Conservation (phyloP, 2,329 filamentous ascomycete species). For the Aspergillus aculeatus region DNA sequence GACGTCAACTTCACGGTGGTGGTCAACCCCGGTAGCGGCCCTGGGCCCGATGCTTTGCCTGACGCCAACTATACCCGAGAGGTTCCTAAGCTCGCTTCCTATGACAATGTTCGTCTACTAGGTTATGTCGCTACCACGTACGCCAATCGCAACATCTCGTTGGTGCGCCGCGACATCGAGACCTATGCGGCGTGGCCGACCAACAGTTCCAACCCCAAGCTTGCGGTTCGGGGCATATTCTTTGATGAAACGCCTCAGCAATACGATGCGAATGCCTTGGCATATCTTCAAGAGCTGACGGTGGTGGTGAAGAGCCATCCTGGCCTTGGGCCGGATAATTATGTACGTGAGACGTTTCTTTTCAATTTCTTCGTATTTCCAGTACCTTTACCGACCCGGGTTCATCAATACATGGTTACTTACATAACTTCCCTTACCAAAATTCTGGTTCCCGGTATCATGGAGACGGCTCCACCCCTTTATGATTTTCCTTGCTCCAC, state of each 20-base stretch:
- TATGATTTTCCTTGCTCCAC: not conserved
- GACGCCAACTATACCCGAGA: slow-evolving; percentile 46
- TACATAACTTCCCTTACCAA: not conserved
- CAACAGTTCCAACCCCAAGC: slow-evolving; percentile 34
- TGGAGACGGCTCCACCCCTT: not conserved
- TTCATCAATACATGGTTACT: too few species aligned
- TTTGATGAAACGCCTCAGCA: slow-evolving; percentile 49
- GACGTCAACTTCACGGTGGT: slow-evolving; percentile 51
- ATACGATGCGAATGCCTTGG: slow-evolving; percentile 31
- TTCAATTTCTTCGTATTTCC: slow-evolving; percentile 7
- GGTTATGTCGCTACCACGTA: slow-evolving; percentile 55
- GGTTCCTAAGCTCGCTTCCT: slow-evolving; percentile 40
- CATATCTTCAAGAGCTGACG: slow-evolving; percentile 37
- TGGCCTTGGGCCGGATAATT: slow-evolving; percentile 37
- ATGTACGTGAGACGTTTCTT: slow-evolving; percentile 32
- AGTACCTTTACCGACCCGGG: too few species aligned
- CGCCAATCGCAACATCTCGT: slow-evolving; percentile 39
- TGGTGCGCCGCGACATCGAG: slow-evolving; percentile 45
- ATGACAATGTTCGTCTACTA: slow-evolving; percentile 51
- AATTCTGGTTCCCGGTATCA: not conserved
- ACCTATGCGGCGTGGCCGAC: slow-evolving; percentile 47
- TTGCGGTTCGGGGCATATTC: slow-evolving; percentile 50
- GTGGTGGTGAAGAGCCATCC: slow-evolving; percentile 30
- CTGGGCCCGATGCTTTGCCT: slow-evolving; percentile 44
- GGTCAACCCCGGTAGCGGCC: slow-evolving; percentile 51